Conservation (phyloP, 805 yeast species). For the Sugiyamaella valdiviana region DNA sequence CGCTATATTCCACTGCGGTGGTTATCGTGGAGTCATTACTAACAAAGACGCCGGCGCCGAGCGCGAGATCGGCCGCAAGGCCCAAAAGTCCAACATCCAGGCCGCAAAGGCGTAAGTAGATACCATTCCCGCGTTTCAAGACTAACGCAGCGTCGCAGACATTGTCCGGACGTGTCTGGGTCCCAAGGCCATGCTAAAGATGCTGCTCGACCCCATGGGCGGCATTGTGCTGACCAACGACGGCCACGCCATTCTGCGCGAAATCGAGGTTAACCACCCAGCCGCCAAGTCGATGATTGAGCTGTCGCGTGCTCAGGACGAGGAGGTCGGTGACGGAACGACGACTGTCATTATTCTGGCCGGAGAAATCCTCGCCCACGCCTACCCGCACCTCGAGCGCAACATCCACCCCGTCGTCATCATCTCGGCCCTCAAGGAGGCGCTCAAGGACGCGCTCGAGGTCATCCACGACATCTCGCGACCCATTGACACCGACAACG, state of each 20-base stretch:
- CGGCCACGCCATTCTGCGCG: conserved; percentile 97
- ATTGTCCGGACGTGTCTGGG: conserved; percentile 97
- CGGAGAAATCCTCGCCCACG: conserved; percentile 93
- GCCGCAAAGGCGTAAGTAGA: conserved; percentile 85
- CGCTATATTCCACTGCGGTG: conserved; percentile 1
- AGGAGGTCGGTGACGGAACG: conserved; percentile 98
- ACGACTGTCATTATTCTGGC: conserved; percentile 95
- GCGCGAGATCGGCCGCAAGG: conserved; percentile 94
- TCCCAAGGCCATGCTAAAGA: conserved; percentile 97
- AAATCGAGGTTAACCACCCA: conserved; percentile 81
- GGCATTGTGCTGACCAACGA: conserved; percentile 96
- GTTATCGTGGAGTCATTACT: conserved; percentile 9
- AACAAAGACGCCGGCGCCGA: conserved; percentile 68
- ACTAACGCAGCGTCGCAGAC: conserved; percentile 63
- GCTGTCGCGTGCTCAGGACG: conserved; percentile 93
- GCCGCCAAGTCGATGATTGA: conserved; percentile 99
- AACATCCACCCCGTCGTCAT: conserved; percentile 96
- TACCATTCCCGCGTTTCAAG: not conserved
- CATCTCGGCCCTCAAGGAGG: conserved; percentile 88
- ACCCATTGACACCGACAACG: conserved; percentile 79
- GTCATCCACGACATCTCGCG: conserved; percentile 76
- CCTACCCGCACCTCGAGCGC: conserved; percentile 85
- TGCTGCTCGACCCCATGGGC: conserved; percentile 90
- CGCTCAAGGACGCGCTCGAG: conserved; percentile 83
- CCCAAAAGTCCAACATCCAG: conserved; percentile 92